phyloP scores from a whole-genome alignment of 208 protist species.

The Trypanosoma brucei region DNA sequence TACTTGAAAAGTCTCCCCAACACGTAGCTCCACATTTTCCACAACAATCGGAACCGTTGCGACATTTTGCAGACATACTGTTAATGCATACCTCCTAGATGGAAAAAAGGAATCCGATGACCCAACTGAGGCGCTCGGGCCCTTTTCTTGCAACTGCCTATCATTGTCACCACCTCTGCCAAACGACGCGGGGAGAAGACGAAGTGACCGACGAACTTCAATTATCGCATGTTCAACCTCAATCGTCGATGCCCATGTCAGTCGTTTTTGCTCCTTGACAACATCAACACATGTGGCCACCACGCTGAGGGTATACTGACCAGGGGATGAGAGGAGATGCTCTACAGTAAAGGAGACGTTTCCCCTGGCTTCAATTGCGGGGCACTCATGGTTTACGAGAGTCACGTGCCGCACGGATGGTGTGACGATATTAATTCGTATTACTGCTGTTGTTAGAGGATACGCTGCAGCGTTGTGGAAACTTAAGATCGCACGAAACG shows the following conservation, averaged over 20 bases:
- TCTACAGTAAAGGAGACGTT: constrained; percentile 31
- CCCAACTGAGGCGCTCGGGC: constrained; percentile 2
- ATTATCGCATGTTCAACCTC: constrained; percentile 41
- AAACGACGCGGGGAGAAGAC: constrained; percentile 11
- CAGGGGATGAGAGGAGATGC: constrained; percentile 5
- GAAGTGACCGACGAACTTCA: constrained; percentile 32
- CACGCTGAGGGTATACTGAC: constrained; percentile 46
- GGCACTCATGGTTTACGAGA: constrained; percentile 28
- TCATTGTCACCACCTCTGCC: background rate
- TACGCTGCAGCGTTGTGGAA: constrained; percentile 70
- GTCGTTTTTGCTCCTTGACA: constrained; percentile 28
- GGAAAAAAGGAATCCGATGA: constrained; percentile 20
- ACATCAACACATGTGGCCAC: constrained; percentile 51
- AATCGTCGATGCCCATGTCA: constrained; percentile 52
- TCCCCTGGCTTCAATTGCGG: constrained; percentile 15
- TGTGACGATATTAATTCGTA: constrained; percentile 30
- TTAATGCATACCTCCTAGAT: constrained; percentile 28
- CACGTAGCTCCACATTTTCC: constrained; percentile 29
- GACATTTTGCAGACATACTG: constrained; percentile 42
- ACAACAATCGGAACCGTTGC: constrained; percentile 22
- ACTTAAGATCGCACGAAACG: constrained; percentile 58
- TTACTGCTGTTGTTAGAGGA: constrained; percentile 24
- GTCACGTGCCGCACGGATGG: constrained; percentile 18
- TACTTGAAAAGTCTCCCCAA: constrained; percentile 16
- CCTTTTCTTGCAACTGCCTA: background rate